Conservation (phyloP, 768 basidiomycete genomes). For the Kwoniella shandongensis region DNA sequence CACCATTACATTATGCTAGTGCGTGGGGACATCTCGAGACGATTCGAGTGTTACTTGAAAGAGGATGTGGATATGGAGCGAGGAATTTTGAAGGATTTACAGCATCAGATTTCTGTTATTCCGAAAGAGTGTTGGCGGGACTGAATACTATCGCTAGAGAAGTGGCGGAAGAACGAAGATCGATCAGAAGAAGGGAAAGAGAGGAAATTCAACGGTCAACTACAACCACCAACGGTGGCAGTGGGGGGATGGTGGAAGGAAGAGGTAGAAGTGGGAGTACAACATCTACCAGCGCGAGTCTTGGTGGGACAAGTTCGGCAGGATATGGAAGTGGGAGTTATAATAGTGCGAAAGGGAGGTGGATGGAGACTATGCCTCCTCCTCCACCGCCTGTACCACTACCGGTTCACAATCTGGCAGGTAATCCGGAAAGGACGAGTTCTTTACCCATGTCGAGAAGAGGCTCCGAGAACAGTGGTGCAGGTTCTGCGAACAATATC, state of each 20-base stretch:
- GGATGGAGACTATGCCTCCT: neutral
- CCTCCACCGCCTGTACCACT: neutral
- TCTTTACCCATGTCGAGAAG: slow-evolving; percentile 16
- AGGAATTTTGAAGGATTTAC: slow-evolving; percentile 90
- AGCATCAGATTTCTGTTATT: slow-evolving; percentile 89
- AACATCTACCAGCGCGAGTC: neutral
- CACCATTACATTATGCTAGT: slow-evolving; percentile 73
- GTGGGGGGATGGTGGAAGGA: neutral
- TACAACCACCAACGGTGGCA: neutral
- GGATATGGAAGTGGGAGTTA: slow-evolving; percentile 1
- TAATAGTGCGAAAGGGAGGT: neutral
- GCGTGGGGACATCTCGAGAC: slow-evolving; percentile 58
- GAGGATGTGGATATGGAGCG: slow-evolving; percentile 77
- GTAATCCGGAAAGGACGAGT: slow-evolving; percentile 8
- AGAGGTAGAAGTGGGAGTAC: neutral
- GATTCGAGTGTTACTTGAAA: slow-evolving; percentile 80
- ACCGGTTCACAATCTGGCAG: neutral
- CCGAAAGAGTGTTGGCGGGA: slow-evolving; percentile 51
- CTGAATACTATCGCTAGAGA: slow-evolving; percentile 35
- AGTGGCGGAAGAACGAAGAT: slow-evolving; percentile 24
- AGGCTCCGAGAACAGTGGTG: neutral
- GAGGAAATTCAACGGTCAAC: neutral
- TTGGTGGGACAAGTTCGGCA: slow-evolving; percentile 3
- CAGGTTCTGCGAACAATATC: too few species aligned
- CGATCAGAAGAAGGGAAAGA: slow-evolving; percentile 15